Evolutionary conservation across 148 eudicot genomes (phyloP).

Genomic region (Tetragonia tetragonoides): DNA sequence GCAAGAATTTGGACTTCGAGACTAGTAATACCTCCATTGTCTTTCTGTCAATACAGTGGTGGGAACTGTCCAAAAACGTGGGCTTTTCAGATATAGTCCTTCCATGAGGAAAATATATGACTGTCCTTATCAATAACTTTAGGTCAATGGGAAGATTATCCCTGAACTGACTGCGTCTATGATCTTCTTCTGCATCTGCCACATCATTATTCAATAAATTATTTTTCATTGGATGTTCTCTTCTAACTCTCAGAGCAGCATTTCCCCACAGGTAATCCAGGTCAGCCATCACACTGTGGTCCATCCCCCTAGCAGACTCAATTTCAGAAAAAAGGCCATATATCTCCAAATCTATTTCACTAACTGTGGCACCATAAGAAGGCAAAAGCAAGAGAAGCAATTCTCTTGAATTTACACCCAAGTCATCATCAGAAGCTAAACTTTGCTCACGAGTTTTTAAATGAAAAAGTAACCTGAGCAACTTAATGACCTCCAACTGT

Average conservation of each 20-base stretch:
- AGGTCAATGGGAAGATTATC: conserved; percentile 80
- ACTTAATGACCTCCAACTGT: conserved; percentile 68
- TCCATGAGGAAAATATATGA: conserved; percentile 64
- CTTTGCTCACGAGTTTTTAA: conserved; percentile 35
- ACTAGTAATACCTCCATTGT: conserved; percentile 43
- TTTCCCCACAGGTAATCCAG: conserved; percentile 92
- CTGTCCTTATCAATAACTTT: conserved; percentile 67
- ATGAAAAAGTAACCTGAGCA: conserved; percentile 60
- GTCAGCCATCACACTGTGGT: conserved; percentile 45
- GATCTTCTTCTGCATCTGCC: conserved; percentile 46
- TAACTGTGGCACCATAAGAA: conserved; percentile 79
- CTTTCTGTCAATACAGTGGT: conserved; percentile 29
- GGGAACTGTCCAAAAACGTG: conserved; percentile 18
- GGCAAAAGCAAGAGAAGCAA: conserved; percentile 63
- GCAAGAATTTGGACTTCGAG: background rate
- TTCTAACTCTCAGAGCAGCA: conserved; percentile 51
- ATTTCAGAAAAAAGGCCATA: conserved; percentile 57
- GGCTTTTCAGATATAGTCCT: conserved; percentile 35
- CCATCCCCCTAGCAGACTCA: conserved; percentile 38
- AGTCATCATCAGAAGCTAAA: conserved; percentile 43
- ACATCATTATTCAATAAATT: conserved; percentile 24
- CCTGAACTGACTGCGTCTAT: conserved; percentile 63
- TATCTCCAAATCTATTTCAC: conserved; percentile 80
- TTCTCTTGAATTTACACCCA: conserved; percentile 59
- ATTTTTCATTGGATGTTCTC: conserved; percentile 38